These are phyloP conservation scores for Wallacemonas sp. DNA, from an alignment of 208 protist species.

Conservation along the genomic window DNA sequence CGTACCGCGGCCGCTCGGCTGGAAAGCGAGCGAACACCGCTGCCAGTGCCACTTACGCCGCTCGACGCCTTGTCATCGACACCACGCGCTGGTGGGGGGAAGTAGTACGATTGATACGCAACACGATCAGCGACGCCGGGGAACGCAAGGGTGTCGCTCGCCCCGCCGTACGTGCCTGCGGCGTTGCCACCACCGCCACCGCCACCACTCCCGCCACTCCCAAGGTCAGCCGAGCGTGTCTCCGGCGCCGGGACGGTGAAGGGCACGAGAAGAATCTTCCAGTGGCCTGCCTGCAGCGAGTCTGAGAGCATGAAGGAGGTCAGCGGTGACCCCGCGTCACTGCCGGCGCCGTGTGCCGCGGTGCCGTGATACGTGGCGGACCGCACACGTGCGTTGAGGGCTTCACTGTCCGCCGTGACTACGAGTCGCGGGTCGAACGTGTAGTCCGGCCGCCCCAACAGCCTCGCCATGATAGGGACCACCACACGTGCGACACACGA, in stretches of 20 bases:
- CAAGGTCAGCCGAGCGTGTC: too few relatives aligned
- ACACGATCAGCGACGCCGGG: neutral
- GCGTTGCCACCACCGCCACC: too few relatives aligned
- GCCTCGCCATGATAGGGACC: slow-evolving; percentile 24
- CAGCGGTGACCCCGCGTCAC: slow-evolving; percentile 3
- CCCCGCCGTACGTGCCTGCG: too few relatives aligned
- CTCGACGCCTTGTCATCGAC: slow-evolving; percentile 4
- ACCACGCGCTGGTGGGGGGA: slow-evolving; percentile 14
- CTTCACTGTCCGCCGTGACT: slow-evolving; percentile 29
- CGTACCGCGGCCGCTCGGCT: neutral
- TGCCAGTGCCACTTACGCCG: neutral
- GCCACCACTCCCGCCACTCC: too few relatives aligned
- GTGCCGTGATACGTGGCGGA: neutral
- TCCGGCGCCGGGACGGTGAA: slow-evolving; percentile 3
- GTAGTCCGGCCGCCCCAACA: slow-evolving; percentile 40
- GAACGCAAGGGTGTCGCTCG: too few relatives aligned
- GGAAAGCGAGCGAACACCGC: neutral
- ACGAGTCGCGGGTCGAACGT: slow-evolving; percentile 36
- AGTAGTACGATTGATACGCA: slow-evolving; percentile 30
- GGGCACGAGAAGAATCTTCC: slow-evolving; percentile 2
- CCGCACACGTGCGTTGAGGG: slow-evolving; percentile 25
- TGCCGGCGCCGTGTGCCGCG: neutral
- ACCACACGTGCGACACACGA: slow-evolving; percentile 32
- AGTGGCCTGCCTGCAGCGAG: slow-evolving; percentile 1
- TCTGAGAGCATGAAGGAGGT: slow-evolving; percentile 10